These are phyloP conservation scores for Euphrasia confusa DNA, from an alignment of 257 asterid genomes.

Conservation along the genomic window DNA sequence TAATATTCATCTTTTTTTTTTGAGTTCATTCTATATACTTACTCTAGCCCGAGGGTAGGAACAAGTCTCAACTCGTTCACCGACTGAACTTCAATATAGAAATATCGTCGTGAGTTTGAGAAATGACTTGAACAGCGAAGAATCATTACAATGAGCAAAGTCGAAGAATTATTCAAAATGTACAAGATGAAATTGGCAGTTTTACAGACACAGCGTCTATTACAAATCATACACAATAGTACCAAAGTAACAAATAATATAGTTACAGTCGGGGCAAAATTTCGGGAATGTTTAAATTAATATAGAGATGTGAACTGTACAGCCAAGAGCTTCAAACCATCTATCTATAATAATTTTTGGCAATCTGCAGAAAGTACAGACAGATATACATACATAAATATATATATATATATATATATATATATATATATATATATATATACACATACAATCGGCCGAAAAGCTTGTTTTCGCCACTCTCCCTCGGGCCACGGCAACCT, in stretches of 20 bases:
- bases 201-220: not conserved
- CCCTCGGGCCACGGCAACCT: constrained; percentile 9
- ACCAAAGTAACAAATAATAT: not conserved
- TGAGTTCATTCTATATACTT: not conserved
- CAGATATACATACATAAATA: too few species aligned
- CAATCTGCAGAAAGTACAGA: constrained; percentile 16
- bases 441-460: constrained; percentile 31
- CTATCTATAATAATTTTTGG: not conserved
- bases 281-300: constrained; percentile 22
- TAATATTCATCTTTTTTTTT: not conserved
- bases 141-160: not conserved
- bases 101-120: too few species aligned
- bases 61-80: constrained; percentile 12
- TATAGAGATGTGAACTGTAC: constrained; percentile 6
- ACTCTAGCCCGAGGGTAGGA: not conserved
- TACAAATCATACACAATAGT: constrained; percentile 28
- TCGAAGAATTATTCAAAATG: constrained; percentile 11
- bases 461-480: not conserved
- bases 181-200: constrained; percentile 12
- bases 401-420: constrained; percentile 26
- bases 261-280: constrained; percentile 28
- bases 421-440: constrained; percentile 16
- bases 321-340: not conserved
- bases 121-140: too few species aligned
- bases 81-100: too few species aligned